A percentile compares a stretch with the other conserved stretches of the same genome.
phyloP scores from a whole-genome alignment of 768 basidiomycete species.

The Xerocomellus amylosporus region DNA sequence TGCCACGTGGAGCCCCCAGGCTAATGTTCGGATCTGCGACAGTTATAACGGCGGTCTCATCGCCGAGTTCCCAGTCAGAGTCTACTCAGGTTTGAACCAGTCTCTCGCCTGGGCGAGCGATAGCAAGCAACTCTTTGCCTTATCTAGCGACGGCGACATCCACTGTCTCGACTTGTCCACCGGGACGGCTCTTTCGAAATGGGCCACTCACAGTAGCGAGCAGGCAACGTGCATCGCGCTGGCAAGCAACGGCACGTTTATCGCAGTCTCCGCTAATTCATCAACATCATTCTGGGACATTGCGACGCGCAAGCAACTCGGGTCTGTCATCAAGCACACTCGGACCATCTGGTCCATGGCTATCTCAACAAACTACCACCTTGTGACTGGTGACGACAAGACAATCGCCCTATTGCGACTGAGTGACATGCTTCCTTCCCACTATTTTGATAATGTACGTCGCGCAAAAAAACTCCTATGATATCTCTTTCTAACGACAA shows the following conservation, averaged over 20 bases:
- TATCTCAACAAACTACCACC: background rate
- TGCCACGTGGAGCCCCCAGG: background rate
- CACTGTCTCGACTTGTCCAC: background rate
- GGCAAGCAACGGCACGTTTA: background rate
- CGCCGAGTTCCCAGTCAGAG: background rate
- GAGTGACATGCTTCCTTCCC: background rate
- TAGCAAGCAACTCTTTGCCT: background rate
- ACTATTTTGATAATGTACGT: background rate
- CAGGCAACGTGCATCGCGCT: background rate
- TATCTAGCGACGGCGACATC: background rate
- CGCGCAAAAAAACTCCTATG: background rate
- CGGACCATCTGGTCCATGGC: background rate
- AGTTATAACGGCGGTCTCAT: background rate
- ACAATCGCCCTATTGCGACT: background rate
- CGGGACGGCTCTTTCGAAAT: background rate
- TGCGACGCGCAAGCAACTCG: background rate
- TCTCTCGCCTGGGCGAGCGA: background rate
- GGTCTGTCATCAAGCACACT: background rate
- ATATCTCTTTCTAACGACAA: background rate
- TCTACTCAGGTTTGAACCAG: background rate
- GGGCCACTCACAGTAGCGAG: background rate
- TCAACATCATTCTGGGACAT: slow-evolving; percentile 10
- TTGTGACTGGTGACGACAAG: background rate
- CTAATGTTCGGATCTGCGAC: background rate
- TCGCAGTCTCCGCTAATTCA: background rate